Evolutionary conservation across 2,329 filamentous ascomycete genomes (phyloP), one percentile per base, ranked within the genome.

Genomic region (Alternaria sp.): DNA sequence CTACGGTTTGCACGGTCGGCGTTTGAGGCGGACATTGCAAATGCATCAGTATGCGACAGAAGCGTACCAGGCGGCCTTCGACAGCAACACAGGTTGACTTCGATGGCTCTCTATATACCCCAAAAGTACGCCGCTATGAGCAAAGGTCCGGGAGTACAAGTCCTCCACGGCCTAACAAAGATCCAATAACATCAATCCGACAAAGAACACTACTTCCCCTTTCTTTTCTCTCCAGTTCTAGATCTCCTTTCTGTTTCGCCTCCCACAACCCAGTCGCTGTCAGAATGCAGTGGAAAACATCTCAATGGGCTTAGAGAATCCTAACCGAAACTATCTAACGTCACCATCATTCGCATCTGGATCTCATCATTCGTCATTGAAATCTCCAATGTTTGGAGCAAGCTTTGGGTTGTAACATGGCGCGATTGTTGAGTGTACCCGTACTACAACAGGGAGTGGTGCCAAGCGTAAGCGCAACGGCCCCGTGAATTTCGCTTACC

Each of bases 401-500:
- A 36, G 34, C 44, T 45, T 48, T 46, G 42, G 6, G 39, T 34
- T 44, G 21, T 34, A 36, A 52, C 45, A 23, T 62, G 51, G 61
- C 49, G 48, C 56, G 13, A 23, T 29, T 37, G 45, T 50, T 37
- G 48, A 39, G 42, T 60, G 52, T 36, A 51, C 17, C 31, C 36
- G 29, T 54, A 29, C 44, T 58, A 29, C 52, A 26, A 31, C 52
- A 29, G 49, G 45, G 33, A 61, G 62, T 64, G 59, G 61, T 55
- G 53, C 58, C 57, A 57, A 59, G 57, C 21, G 23, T 11, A 51
- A 51, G 52, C 48, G 48, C 44, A 55, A 36, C 44, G 33, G 52
- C 51, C 51, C 54, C 58, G 52, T 58, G 45, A 63, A 67, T 65
- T 39, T 67, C 60, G 63, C 63, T 66, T 64, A 33, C 17, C 17